Evolutionary conservation across 2,329 filamentous ascomycete species (phyloP).

Genomic region (Scedosporium apiospermum): DNA sequence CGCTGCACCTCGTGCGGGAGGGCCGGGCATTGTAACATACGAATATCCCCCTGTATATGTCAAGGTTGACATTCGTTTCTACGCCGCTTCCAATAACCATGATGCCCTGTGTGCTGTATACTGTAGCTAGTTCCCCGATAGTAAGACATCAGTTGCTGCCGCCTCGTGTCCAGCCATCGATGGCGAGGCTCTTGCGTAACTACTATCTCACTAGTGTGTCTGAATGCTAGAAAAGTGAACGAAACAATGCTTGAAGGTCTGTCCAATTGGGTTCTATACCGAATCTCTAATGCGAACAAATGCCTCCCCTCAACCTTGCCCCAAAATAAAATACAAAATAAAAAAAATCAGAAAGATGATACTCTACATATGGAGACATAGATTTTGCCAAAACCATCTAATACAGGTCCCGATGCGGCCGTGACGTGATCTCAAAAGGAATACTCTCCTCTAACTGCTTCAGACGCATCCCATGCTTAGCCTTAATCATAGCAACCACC

Average conservation of each 20-base stretch:
- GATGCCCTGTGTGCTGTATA: too few species aligned
- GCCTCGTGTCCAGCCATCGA: too few species aligned
- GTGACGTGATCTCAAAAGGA: slow-evolving; percentile 24
- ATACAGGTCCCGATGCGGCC: slow-evolving; percentile 6
- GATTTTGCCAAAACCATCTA: not conserved
- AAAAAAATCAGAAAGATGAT: slow-evolving; percentile 5
- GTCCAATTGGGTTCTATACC: not conserved
- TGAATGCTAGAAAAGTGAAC: too few species aligned
- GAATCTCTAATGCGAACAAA: not conserved
- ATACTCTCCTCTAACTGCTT: slow-evolving; percentile 22
- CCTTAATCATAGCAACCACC: slow-evolving; percentile 63
- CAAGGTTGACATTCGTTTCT: too few species aligned
- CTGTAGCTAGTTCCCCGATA: too few species aligned
- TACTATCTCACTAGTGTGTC: too few species aligned
- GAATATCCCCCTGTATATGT: too few species aligned
- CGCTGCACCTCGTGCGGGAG: not conserved
- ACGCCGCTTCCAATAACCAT: too few species aligned
- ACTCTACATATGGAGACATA: slow-evolving; percentile 4
- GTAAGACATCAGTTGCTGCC: too few species aligned
- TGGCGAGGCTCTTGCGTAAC: too few species aligned
- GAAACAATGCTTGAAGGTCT: not conserved
- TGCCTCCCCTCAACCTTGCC: not conserved
- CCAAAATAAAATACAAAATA: slow-evolving; percentile 1
- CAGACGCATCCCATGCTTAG: slow-evolving; percentile 40
- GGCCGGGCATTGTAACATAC: too few species aligned